Percentiles rank a stretch among this genome's conserved stretches.
Conservation (phyloP, 768 basidiomycete genomes). For the Mycena rosella region DNA sequence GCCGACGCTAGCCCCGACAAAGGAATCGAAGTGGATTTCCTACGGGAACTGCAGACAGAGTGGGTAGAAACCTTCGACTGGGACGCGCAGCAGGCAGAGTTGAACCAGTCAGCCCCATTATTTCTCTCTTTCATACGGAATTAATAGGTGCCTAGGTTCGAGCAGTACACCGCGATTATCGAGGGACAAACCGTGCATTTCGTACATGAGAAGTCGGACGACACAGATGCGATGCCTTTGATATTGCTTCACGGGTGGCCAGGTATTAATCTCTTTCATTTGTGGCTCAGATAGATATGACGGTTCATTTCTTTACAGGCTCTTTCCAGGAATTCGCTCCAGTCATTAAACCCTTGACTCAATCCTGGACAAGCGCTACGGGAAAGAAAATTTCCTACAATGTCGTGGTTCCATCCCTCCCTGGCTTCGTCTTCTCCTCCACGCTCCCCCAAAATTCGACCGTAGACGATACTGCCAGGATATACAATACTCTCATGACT, state of each 20-base stretch:
- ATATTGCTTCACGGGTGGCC: conserved; percentile 25
- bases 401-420: conserved; percentile 20
- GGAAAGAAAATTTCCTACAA: conserved; percentile 6
- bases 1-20: not conserved
- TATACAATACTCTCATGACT: conserved; percentile 42
- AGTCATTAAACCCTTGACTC: conserved; percentile 2
- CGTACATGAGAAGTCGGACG: no score
- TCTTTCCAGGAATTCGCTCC: conserved; percentile 11
- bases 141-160: not conserved
- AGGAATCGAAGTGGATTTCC: conserved; percentile 2
- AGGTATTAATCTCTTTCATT: not conserved
- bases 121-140: not conserved
- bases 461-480: conserved; percentile 40
- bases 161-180: conserved; percentile 30
- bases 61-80: conserved; percentile 1
- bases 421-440: conserved; percentile 35
- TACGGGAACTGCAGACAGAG: not conserved
- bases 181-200: conserved; percentile 23
- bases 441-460: conserved; percentile 30
- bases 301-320: not conserved
- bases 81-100: not conserved
- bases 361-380: not conserved
- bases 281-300: not conserved
- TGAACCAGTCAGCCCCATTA: conserved; percentile 7
- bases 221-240: not conserved